Percentiles rank a stretch among this genome's conserved stretches.
Evolutionary conservation across 192 early-diverging fungal genomes (phyloP).

Genomic region (Entomortierella beljakovae): DNA sequence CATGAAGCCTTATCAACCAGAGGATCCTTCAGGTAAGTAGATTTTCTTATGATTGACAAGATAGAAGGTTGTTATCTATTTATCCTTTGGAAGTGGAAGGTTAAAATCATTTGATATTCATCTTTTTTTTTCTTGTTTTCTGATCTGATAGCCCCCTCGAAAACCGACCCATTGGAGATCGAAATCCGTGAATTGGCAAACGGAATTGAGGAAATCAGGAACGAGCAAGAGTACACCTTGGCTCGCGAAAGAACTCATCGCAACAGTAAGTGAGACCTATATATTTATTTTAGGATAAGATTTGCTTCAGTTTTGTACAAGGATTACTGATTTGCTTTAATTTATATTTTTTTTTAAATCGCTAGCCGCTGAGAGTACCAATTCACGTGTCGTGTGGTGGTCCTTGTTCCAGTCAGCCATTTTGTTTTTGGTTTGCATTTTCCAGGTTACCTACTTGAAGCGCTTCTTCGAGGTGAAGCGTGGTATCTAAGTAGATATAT

Average conservation of each 20-base stretch:
- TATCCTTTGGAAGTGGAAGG: too few species aligned
- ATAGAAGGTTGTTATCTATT: too few species aligned
- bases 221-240: constrained; percentile 79
- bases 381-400: constrained; percentile 85
- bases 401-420: constrained; percentile 73
- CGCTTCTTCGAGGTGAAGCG: constrained; percentile 78
- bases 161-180: constrained; percentile 68
- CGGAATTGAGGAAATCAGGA: constrained; percentile 70
- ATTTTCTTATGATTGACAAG: constrained; percentile 19
- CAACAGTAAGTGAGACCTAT: constrained; percentile 66
- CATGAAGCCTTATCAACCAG: constrained; percentile 49
- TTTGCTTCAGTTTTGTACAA: background rate
- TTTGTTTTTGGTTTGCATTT: constrained; percentile 72
- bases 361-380: constrained; percentile 85
- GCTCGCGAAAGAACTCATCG: constrained; percentile 71
- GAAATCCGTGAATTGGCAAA: constrained; percentile 74
- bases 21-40: constrained; percentile 49
- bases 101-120: too few species aligned
- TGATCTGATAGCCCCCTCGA: constrained; percentile 43
- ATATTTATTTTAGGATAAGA: background rate
- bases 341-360: too few species aligned
- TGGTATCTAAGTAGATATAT: constrained; percentile 56
- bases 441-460: constrained; percentile 84
- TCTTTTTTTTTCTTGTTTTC: constrained; percentile 3
- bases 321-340: too few species aligned